Evolutionary conservation across 2,329 filamentous ascomycete genomes (phyloP).

Genomic region (Pestalotiopsis sp.): DNA sequence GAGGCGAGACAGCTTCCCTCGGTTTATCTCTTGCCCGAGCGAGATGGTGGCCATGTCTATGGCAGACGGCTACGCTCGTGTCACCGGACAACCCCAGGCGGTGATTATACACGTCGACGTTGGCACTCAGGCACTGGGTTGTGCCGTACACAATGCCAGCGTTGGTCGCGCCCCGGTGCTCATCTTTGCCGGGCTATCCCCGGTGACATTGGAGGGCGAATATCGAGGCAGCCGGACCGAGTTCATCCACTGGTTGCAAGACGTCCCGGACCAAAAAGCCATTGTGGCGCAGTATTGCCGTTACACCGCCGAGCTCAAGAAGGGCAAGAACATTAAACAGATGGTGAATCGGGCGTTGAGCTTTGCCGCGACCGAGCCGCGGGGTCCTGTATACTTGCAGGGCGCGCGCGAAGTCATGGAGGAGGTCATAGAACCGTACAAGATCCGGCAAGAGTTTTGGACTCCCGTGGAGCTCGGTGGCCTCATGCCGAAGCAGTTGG

Average conservation of each 20-base stretch:
- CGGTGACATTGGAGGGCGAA: constrained; percentile 77
- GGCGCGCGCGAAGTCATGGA: constrained; percentile 84
- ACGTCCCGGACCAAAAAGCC: constrained; percentile 78
- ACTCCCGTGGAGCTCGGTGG: constrained; percentile 68
- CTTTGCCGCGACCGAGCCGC: constrained; percentile 76
- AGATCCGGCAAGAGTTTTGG: constrained; percentile 71
- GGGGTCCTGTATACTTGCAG: constrained; percentile 78
- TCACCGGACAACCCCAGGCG: constrained; percentile 72
- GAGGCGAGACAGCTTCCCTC: constrained; percentile 64
- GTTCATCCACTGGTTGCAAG: constrained; percentile 86
- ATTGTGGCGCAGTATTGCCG: constrained; percentile 86
- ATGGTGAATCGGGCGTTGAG: constrained; percentile 83
- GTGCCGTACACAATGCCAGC: constrained; percentile 78
- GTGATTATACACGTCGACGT: constrained; percentile 84
- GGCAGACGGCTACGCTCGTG: constrained; percentile 77
- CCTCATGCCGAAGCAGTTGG: constrained; percentile 52
- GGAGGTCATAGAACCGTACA: constrained; percentile 76
- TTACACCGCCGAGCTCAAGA: constrained; percentile 81
- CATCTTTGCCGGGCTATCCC: constrained; percentile 77
- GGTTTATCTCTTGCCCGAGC: constrained; percentile 78
- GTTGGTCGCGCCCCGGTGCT: constrained; percentile 74
- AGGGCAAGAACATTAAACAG: constrained; percentile 84
- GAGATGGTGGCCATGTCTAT: constrained; percentile 88
- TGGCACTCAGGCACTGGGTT: constrained; percentile 76
- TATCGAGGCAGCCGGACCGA: constrained; percentile 75